A percentile compares a stretch with the other conserved stretches of the same genome.
phyloP scores from a whole-genome alignment of 768 basidiomycete species.

The Macrolepiota albuminosa region DNA sequence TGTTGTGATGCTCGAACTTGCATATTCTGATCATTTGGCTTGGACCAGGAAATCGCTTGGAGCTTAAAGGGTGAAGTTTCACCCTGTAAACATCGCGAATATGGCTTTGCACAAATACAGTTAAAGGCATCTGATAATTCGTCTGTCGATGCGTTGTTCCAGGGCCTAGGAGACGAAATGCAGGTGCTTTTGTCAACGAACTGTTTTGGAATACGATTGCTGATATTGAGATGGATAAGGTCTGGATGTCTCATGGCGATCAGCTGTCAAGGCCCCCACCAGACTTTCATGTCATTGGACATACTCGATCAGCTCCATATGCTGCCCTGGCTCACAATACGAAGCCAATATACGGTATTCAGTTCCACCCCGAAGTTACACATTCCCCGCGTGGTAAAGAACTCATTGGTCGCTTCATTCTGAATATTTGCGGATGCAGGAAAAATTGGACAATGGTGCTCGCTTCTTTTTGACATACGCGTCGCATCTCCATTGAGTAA shows the following conservation, averaged over 20 bases:
- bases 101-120: slow-evolving; percentile 84
- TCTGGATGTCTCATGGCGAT: slow-evolving; percentile 99
- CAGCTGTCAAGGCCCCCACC: slow-evolving; percentile 79
- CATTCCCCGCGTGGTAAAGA: slow-evolving; percentile 89
- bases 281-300: slow-evolving; percentile 84
- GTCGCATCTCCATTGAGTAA: slow-evolving; percentile 5
- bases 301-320: slow-evolving; percentile 82
- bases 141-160: slow-evolving; percentile 72
- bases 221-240: slow-evolving; percentile 41
- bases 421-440: slow-evolving; percentile 78
- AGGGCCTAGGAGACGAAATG: slow-evolving; percentile 83
- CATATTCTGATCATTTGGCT: background rate
- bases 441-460: slow-evolving; percentile 91
- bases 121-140: slow-evolving; percentile 53
- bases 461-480: background rate
- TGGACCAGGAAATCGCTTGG: slow-evolving; percentile 85
- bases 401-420: slow-evolving; percentile 81
- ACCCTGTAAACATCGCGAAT: slow-evolving; percentile 89
- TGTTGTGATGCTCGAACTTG: background rate
- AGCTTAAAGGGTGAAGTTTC: slow-evolving; percentile 79
- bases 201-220: background rate
- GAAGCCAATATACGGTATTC: slow-evolving; percentile 91
- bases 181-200: slow-evolving; percentile 48
- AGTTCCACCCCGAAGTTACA: slow-evolving; percentile 98
- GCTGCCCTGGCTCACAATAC: slow-evolving; percentile 90